Percentiles rank a stretch among this genome's conserved stretches.
These are phyloP conservation scores for Plasmodium knowlesi DNA, from an alignment of 169 alveolate genomes.

Conservation along the genomic window DNA sequence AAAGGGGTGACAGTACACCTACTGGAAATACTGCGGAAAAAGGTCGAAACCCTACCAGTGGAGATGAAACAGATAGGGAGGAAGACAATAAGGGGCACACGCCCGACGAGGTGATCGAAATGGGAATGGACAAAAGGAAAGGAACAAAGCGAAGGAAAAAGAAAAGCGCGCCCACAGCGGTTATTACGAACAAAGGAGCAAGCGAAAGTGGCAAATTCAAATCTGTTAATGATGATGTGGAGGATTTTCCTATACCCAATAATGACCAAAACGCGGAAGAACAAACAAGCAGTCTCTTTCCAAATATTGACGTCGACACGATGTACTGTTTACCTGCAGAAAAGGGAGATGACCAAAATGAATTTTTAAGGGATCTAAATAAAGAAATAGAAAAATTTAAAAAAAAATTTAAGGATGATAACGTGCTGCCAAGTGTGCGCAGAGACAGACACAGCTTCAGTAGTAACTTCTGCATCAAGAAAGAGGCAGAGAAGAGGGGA, in stretches of 20 bases:
- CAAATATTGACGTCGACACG: conserved; percentile 21
- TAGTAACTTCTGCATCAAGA: background rate
- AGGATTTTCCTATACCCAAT: background rate
- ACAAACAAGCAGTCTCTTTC: conserved; percentile 21
- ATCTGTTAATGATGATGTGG: background rate
- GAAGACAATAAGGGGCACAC: background rate
- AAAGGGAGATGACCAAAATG: conserved; percentile 4
- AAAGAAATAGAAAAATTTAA: conserved; percentile 53
- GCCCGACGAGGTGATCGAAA: background rate
- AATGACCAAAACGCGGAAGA: conserved; percentile 17
- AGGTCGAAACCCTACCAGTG: background rate
- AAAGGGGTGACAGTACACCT: background rate
- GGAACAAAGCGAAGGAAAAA: background rate
- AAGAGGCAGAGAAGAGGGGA: background rate
- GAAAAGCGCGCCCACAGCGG: background rate
- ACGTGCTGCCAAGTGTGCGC: background rate
- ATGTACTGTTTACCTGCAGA: background rate
- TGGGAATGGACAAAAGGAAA: background rate
- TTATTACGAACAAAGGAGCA: background rate
- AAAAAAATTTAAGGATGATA: conserved; percentile 15
- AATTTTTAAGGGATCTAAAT: conserved; percentile 19
- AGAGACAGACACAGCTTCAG: background rate
- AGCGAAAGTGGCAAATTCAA: background rate
- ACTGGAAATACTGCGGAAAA: background rate
- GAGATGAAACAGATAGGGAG: background rate